phyloP scores from a whole-genome alignment of 1,139 yeast genomes.

The Nakaseomyces uthaithaninus region DNA sequence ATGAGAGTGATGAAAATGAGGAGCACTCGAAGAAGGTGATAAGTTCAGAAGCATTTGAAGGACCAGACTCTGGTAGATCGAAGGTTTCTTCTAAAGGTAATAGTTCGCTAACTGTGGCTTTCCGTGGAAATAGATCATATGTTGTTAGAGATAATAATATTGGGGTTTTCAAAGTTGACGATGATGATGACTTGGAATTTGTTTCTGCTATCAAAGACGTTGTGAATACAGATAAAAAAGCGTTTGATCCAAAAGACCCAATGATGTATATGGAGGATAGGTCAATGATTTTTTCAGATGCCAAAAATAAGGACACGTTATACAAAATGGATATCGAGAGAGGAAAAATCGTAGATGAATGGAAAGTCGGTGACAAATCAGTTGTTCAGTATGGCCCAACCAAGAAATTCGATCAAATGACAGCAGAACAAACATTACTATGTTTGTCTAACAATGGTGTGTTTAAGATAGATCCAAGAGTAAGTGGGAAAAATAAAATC shows the following conservation, averaged over 20 bases:
- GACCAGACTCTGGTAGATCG: constrained; percentile 24
- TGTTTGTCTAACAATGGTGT: constrained; percentile 61
- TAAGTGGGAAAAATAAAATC: constrained; percentile 44
- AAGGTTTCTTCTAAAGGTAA: constrained; percentile 28
- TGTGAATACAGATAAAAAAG: constrained; percentile 43
- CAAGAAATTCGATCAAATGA: constrained; percentile 62
- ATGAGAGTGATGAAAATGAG: constrained; percentile 27
- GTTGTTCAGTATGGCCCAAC: constrained; percentile 58
- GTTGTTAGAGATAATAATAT: constrained; percentile 72
- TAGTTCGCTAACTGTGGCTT: constrained; percentile 62
- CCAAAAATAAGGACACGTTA: constrained; percentile 38
- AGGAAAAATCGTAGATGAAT: constrained; percentile 78
- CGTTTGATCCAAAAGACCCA: constrained; percentile 52
- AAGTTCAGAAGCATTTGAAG: constrained; percentile 30
- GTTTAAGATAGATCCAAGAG: constrained; percentile 73
- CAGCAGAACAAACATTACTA: constrained; percentile 62
- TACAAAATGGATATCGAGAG: constrained; percentile 71
- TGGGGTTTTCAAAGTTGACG: constrained; percentile 67
- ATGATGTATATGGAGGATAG: constrained; percentile 73
- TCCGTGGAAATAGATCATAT: constrained; percentile 59
- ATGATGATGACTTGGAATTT: constrained; percentile 46
- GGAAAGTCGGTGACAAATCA: constrained; percentile 48
- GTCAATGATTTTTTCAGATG: constrained; percentile 55
- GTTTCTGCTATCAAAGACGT: constrained; percentile 60
- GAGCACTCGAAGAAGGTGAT: constrained; percentile 15